Base-by-base conservation (phyloP, 805 yeast species). In the Metschnikowia koreensis region DNA sequence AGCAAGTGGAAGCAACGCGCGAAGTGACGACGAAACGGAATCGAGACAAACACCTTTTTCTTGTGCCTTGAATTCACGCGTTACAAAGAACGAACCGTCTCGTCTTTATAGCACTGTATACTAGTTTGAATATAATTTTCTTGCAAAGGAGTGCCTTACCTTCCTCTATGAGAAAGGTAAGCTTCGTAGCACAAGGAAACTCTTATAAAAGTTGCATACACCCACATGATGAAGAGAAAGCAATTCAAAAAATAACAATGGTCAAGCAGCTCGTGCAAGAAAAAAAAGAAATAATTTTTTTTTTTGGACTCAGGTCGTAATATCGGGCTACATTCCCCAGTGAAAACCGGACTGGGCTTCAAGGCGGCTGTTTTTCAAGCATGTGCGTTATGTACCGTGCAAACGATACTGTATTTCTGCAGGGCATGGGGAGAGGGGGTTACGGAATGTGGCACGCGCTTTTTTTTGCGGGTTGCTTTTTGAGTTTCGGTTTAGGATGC, bases 61-160 rank as follows among this genome's bases (percentile, higher is more conserved):
- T 31, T 31, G 34, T 31, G 12, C 13, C 13, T 9, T 10, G 13
- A 12, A 17, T 26, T 39, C 26, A 26, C n/a, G n/a, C 29, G 22
- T 39, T 39, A 7, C 8, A 22, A 22, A 22, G 22, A 22, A 22
- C 16, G 42, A 39, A 16, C 10, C 12, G 7, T 12, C 22, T 41
- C 12, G 7, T 12, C 22, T 41, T 11, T 29, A 41, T 33, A 34
- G 38, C 46, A 42, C 46, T 42, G 46, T 42, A 42, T 42, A 42
- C 38, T 42, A 42, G 38, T 42, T 33, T n/a, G 22, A 9, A 16
- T 38, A 6, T 31, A 31, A 31, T 31, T 31, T 31, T 31, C 34
- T 31, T 31, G 34, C 34, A 6, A 31, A 31, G 34, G 6, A 12
- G 34, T 12, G 10, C 6, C 13, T 31, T 6, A 31, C 2, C 12